Evolutionary conservation across 163 green algal genomes (phyloP), one percentile per base, ranked within the genome.

Genomic region (Volvox carteri): DNA sequence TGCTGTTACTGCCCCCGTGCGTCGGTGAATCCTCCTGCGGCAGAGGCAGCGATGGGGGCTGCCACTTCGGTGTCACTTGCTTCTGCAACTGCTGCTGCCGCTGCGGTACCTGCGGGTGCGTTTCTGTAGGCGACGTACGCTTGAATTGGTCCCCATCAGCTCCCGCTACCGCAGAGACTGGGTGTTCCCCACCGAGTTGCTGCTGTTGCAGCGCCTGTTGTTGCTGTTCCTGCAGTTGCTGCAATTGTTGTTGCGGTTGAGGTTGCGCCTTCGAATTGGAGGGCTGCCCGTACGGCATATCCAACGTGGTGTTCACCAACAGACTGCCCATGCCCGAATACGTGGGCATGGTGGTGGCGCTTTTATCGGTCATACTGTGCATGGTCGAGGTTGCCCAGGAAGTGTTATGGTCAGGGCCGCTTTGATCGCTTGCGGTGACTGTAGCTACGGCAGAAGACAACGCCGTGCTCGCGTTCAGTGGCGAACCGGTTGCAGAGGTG

Each of bases 341-440:
- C 11, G 28, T 86, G 44, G 52, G 39, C 14, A 37, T 56, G 3
- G 54, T 58, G 23, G 54, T 74, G 25, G 62, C 62, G 79, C 67
- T 65, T 23, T 19, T 65, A 19, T 5, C 54, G 54, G 5, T 65
- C 5, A 23, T 23, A 65, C 54, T 76, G 79, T 42, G 33, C 4
- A 65, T 41, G 44, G 73, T n/a, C 21, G 79, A 86, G 6, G 37
- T 39, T 1, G 18, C 44, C 79, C 79, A 86, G 8, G 62, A 86
- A 19, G 62, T 35, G 21, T 67, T 12, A n/a, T 46, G 42, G 4
- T 86, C 79, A 0, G 1, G n/a, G 62, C 41, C 79, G 37, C 41
- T 60, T 41, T 75, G 41, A 23, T 70, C 42, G 30, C 79, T 86
- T 4, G 44, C 56, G 12, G 21, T 60, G 0, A 30, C 79, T 1